Percentiles rank a stretch among this genome's conserved stretches.
Evolutionary conservation across 352 stramenopile species (phyloP).

Genomic region (Thraustochytrium sp.): DNA sequence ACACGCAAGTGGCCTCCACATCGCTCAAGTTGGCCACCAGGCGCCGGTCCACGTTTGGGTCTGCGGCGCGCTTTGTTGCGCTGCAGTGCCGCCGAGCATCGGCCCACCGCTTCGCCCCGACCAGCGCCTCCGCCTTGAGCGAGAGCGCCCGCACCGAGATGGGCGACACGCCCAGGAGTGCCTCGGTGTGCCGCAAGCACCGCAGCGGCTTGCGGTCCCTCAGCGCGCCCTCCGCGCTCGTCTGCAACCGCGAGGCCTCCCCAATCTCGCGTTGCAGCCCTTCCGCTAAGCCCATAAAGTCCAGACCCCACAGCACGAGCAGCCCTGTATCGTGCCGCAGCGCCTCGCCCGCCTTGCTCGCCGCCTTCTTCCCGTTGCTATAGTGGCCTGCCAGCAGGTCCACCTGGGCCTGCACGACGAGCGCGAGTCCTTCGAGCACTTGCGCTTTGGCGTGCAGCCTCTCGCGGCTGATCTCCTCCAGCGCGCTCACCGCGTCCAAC

Average conservation of each 20-base stretch:
- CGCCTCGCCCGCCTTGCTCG: not conserved
- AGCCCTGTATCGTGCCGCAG: not conserved
- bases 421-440: not conserved
- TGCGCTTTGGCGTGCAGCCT: not conserved
- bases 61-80: not conserved
- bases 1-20: not conserved
- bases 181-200: not conserved
- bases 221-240: not conserved
- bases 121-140: not conserved
- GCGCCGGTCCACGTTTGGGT: not conserved
- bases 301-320: slow-evolving; percentile 11
- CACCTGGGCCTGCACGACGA: not conserved
- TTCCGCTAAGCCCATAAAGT: not conserved
- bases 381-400: slow-evolving; percentile 14
- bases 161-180: not conserved
- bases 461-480: not conserved
- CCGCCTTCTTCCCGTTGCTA: not conserved
- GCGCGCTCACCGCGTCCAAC: not conserved
- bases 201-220: not conserved
- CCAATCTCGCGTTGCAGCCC: not conserved
- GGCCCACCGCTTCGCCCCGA: not conserved
- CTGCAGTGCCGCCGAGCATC: not conserved
- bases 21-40: not conserved
- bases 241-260: not conserved
- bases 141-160: not conserved